A percentile compares a stretch with the other conserved stretches of the same genome.
phyloP scores from a whole-genome alignment of 805 yeast species.

The Candida ipomoeae region DNA sequence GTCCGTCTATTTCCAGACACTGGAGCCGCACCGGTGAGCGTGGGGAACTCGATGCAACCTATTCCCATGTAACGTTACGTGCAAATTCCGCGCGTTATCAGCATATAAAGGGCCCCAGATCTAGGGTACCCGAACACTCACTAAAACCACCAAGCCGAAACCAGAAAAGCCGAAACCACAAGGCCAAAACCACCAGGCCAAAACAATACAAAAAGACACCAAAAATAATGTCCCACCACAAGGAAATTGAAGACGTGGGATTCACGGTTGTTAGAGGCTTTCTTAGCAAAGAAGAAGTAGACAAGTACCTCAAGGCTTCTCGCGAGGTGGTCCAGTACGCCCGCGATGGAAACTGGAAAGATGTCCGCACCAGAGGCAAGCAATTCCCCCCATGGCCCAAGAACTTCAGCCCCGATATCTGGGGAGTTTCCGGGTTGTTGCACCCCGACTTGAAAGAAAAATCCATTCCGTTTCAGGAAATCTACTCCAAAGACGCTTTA shows the following conservation, averaged over 20 bases:
- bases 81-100: background rate
- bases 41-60: background rate
- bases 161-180: too few relatives aligned
- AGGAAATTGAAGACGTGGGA: constrained; percentile 33
- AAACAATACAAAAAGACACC: background rate
- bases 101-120: background rate
- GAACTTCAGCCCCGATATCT: constrained; percentile 47
- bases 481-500: constrained; percentile 37
- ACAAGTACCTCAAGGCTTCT: constrained; percentile 32
- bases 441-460: constrained; percentile 42
- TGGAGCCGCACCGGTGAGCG: background rate
- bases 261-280: constrained; percentile 39
- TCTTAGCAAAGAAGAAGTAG: constrained; percentile 38
- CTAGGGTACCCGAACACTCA: background rate
- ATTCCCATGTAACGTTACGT: constrained; percentile 1
- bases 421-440: constrained; percentile 48
- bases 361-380: constrained; percentile 47
- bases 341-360: constrained; percentile 46
- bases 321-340: constrained; percentile 37
- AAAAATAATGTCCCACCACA: constrained; percentile 22
- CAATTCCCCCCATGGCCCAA: constrained; percentile 59
- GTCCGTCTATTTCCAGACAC: too few relatives aligned
- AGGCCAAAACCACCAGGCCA: too few relatives aligned
- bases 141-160: too few relatives aligned
- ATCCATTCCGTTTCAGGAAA: constrained; percentile 36